Evolutionary conservation across 805 yeast species (phyloP).

Genomic region (Saccharomycopsis microspora): DNA sequence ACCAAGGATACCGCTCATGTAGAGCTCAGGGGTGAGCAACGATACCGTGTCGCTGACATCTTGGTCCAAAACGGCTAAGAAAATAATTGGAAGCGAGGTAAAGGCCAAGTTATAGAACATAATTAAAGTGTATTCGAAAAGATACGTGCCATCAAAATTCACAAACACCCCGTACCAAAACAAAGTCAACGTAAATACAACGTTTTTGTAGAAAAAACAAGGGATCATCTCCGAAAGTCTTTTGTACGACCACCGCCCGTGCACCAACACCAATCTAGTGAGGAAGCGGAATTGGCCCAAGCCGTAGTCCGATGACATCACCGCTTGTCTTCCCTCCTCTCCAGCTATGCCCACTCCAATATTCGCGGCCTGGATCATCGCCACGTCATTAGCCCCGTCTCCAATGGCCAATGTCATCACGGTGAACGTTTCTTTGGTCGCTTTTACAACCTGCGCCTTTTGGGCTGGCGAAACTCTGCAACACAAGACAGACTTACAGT

Average conservation of each 20-base stretch:
- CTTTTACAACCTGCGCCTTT: conserved; percentile 61
- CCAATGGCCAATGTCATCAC: conserved; percentile 79
- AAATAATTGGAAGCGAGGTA: conserved; percentile 68
- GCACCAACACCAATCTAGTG: conserved; percentile 54
- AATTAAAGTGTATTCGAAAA: conserved; percentile 67
- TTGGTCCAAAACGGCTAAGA: conserved; percentile 64
- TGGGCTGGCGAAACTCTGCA: conserved; percentile 81
- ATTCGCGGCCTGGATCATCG: conserved; percentile 81
- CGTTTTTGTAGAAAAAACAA: conserved; percentile 68
- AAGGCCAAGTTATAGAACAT: conserved; percentile 74
- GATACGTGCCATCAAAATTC: conserved; percentile 64
- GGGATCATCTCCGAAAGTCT: conserved; percentile 71
- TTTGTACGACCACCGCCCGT: conserved; percentile 78
- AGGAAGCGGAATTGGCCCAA: conserved; percentile 69
- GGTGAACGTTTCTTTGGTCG: conserved; percentile 50
- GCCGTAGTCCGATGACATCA: conserved; percentile 77
- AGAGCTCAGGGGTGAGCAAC: conserved; percentile 58
- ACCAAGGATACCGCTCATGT: conserved; percentile 55
- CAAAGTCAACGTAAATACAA: conserved; percentile 58
- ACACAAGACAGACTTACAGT: conserved; percentile 69
- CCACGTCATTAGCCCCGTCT: conserved; percentile 81
- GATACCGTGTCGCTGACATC: conserved; percentile 60
- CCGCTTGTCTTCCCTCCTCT: conserved; percentile 81
- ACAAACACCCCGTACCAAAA: conserved; percentile 69
- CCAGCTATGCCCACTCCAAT: conserved; percentile 84